Evolutionary conservation across 176 grass and related monocot species (phyloP), one percentile per base, ranked within the genome.

Genomic region (Poa pratensis): DNA sequence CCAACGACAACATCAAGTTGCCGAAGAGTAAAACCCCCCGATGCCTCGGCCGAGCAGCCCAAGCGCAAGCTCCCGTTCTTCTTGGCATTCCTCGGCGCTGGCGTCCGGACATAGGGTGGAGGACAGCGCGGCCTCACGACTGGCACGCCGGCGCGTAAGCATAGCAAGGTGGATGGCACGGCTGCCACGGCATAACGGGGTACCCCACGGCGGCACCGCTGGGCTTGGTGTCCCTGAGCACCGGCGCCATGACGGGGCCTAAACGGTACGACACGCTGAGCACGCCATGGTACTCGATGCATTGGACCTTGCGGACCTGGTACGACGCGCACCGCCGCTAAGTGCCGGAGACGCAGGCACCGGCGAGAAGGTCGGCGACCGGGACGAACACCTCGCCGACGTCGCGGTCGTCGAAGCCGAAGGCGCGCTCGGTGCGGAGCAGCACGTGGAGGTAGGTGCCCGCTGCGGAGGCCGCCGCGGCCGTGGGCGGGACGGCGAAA

Each of bases 201-300:
- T 55, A 63, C 37, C 16, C 73, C 9, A 28, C 48, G 4, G 28
- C 46, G 0, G 9, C 71, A 18, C 34, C 24, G 46, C 49, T 10
- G 4, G 15, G 49, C 6, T 48, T 3, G 39, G 77, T 18, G 16
- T 27, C 52, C 46, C 3, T 52, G 2, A 16, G 54, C 48, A 15
- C 23, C 77, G 20, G 52, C 53, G 73, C 12, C 49, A 59, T 19
- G 59, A 26, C 74, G 20, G 78, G 71, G 32, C 85, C 57, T 15
- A 90, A 64, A 28, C 81, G 76, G 82, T 83, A 93, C n/a, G 91
- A 88, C 49, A 93, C 62, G 34, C 60, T 90, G 60, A 93, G 72
- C 24, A 82, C 10, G 66, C 91, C 91, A 1, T 50, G 69, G 4
- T 55, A 52, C 59, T 88, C 78, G 22, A 30, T 19, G 60, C 84